Evolutionary conservation across 805 yeast genomes (phyloP).

Genomic region (Ogataea methanolica): DNA sequence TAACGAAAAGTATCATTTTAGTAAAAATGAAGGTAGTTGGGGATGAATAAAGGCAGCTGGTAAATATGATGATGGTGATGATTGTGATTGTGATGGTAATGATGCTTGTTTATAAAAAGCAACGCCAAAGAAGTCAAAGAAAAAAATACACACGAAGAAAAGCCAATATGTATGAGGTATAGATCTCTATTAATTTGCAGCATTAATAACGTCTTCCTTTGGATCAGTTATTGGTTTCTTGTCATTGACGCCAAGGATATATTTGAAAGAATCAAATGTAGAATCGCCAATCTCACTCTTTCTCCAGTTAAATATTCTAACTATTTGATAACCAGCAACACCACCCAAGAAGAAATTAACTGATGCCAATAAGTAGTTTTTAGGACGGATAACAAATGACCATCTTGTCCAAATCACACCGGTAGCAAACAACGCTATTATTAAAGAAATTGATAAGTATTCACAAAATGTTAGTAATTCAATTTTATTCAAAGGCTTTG

Average conservation of each 20-base stretch:
- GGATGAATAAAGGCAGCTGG: too few relatives aligned
- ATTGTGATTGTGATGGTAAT: too few relatives aligned
- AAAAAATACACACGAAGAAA: not conserved
- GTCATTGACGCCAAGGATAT: constrained; percentile 49
- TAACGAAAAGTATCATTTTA: too few relatives aligned
- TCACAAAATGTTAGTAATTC: constrained; percentile 2
- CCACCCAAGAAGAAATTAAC: constrained; percentile 91
- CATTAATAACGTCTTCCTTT: not conserved
- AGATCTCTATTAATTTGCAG: not conserved
- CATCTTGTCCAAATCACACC: constrained; percentile 98
- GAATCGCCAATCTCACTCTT: constrained; percentile 52
- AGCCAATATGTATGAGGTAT: not conserved
- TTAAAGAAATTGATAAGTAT: not conserved
- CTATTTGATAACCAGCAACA: constrained; percentile 82
- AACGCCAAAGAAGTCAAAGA: not conserved
- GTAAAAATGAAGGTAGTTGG: too few relatives aligned
- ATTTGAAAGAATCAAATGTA: constrained; percentile 48
- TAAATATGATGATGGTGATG: too few relatives aligned
- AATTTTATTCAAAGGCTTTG: not conserved
- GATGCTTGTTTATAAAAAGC: too few relatives aligned
- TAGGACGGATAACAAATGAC: constrained; percentile 91
- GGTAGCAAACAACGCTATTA: constrained; percentile 73
- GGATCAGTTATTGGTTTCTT: not conserved
- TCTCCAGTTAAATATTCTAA: constrained; percentile 69
- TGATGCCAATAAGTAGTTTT: constrained; percentile 80